A percentile compares a stretch with the other conserved stretches of the same genome.
These are phyloP conservation scores for Aspergillus sp. DNA, from an alignment of 2,329 filamentous ascomycete species.

Conservation along the genomic window DNA sequence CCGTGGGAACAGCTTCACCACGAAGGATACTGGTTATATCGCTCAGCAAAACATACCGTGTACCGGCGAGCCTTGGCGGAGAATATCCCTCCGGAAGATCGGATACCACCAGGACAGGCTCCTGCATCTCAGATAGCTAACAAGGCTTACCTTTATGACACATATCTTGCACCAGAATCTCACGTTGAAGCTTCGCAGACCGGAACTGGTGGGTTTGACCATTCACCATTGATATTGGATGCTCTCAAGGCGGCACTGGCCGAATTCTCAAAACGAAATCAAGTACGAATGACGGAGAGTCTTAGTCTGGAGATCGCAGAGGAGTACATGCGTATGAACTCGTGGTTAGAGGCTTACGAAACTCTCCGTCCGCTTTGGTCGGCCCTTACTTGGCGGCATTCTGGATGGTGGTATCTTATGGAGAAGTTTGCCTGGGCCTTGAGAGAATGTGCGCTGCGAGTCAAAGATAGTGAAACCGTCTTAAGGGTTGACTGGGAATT, in stretches of 20 bases:
- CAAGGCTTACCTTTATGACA: slow-evolving; percentile 57
- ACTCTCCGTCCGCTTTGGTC: slow-evolving; percentile 57
- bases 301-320: slow-evolving; percentile 56
- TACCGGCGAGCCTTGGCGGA: slow-evolving; percentile 52
- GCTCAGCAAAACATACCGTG: slow-evolving; percentile 54
- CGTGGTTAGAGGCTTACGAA: slow-evolving; percentile 52
- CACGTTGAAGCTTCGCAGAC: slow-evolving; percentile 53
- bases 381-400: slow-evolving; percentile 56
- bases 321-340: slow-evolving; percentile 51
- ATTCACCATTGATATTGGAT: slow-evolving; percentile 51
- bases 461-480: slow-evolving; percentile 49
- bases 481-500: slow-evolving; percentile 60
- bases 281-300: slow-evolving; percentile 55
- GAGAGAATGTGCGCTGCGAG: slow-evolving; percentile 52
- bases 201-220: slow-evolving; percentile 48
- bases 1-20: slow-evolving; percentile 63
- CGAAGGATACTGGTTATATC: slow-evolving; percentile 61
- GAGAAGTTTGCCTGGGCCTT: slow-evolving; percentile 54
- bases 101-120: slow-evolving; percentile 54
- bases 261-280: slow-evolving; percentile 54
- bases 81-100: slow-evolving; percentile 60
- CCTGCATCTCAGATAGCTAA: slow-evolving; percentile 56
- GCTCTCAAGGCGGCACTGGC: slow-evolving; percentile 49
- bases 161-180: slow-evolving; percentile 60
- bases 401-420: slow-evolving; percentile 61